phyloP scores from a whole-genome alignment of 352 stramenopile genomes.

The Globisporangium irregulare region DNA sequence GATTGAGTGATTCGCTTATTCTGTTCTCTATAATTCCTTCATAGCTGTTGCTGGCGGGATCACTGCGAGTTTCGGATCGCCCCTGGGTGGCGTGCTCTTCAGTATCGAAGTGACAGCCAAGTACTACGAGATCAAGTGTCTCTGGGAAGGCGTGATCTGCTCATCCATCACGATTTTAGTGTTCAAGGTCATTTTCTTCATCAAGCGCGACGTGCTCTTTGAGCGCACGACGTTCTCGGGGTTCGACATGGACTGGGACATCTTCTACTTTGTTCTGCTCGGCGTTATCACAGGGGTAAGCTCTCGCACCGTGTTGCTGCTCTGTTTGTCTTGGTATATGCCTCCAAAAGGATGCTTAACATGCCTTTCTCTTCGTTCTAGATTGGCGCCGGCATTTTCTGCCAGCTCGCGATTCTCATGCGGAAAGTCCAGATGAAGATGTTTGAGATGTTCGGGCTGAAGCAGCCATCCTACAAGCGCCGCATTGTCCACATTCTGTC shows the following conservation, averaged over 20 bases:
- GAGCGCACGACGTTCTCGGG: conserved; percentile 71
- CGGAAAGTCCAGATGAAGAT: conserved; percentile 49
- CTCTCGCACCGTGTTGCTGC: background rate
- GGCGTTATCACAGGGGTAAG: conserved; percentile 66
- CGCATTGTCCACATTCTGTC: conserved; percentile 54
- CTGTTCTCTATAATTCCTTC: background rate
- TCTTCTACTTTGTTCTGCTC: conserved; percentile 70
- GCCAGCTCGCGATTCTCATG: conserved; percentile 42
- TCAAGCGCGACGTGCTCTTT: conserved; percentile 72
- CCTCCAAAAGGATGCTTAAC: too few species aligned
- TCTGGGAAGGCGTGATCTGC: conserved; percentile 82
- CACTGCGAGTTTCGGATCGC: conserved; percentile 78
- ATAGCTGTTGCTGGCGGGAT: conserved; percentile 70
- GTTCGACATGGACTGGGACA: conserved; percentile 79
- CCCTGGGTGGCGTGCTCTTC: conserved; percentile 74
- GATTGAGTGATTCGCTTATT: background rate
- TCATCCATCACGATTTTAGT: conserved; percentile 77
- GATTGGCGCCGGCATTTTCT: conserved; percentile 68
- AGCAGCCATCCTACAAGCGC: conserved; percentile 49
- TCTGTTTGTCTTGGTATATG: background rate
- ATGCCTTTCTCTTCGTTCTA: conserved; percentile 13
- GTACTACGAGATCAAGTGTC: conserved; percentile 84
- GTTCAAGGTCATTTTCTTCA: conserved; percentile 73
- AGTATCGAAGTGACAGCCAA: conserved; percentile 85
- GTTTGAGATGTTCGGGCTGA: conserved; percentile 48